phyloP scores from a whole-genome alignment of 306 rosid genomes.

The Cicer yamashitae region DNA sequence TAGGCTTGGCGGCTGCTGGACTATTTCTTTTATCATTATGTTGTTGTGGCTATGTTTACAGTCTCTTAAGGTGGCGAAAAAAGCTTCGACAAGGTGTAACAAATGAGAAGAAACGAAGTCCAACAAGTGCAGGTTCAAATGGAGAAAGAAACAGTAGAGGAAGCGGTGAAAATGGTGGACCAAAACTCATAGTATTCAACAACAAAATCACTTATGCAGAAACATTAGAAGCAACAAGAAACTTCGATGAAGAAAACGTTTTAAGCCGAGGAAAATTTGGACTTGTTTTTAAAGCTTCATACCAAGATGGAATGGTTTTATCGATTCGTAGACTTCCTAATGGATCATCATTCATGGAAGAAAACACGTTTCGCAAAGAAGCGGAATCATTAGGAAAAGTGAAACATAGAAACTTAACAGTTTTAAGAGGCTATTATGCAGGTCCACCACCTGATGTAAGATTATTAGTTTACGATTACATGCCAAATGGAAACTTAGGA shows the following conservation, averaged over 20 bases:
- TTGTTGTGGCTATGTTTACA: constrained; percentile 73
- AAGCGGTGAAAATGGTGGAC: constrained; percentile 82
- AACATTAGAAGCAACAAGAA: constrained; percentile 84
- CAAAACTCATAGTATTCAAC: constrained; percentile 79
- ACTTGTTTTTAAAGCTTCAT: constrained; percentile 75
- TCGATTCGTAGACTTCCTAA: constrained; percentile 75
- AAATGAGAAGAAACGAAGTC: constrained; percentile 78
- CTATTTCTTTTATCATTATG: constrained; percentile 61
- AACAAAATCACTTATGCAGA: constrained; percentile 75
- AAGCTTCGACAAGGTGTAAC: constrained; percentile 70
- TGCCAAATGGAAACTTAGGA: constrained; percentile 87
- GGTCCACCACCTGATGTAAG: constrained; percentile 75
- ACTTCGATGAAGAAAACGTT: constrained; percentile 85
- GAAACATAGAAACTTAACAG: constrained; percentile 76
- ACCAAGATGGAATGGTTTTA: constrained; percentile 76
- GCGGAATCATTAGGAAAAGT: constrained; percentile 78
- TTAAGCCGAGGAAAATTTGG: constrained; percentile 79
- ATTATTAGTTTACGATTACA: constrained; percentile 80
- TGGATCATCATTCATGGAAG: constrained; percentile 51
- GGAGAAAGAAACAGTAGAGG: constrained; percentile 60
- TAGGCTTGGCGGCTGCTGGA: constrained; percentile 64
- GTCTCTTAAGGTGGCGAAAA: constrained; percentile 79
- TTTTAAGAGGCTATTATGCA: constrained; percentile 79
- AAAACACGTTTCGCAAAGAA: constrained; percentile 65
- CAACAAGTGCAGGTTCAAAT: constrained; percentile 63